Evolutionary conservation across 2,329 filamentous ascomycete species (phyloP), one percentile per base, ranked within the genome.

Genomic region (Drechslerella dactyloides): DNA sequence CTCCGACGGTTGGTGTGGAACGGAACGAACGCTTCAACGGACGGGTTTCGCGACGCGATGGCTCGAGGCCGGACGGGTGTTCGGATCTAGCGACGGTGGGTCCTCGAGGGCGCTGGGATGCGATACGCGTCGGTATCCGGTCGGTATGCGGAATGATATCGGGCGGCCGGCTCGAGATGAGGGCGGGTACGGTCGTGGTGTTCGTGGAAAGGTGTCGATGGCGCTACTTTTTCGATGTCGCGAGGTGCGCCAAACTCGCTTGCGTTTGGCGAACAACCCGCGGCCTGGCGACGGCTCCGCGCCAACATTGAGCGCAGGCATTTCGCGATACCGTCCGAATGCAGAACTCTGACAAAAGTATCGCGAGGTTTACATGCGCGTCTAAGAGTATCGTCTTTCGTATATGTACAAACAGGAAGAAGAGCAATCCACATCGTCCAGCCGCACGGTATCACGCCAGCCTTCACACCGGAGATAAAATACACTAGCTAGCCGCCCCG

Each of bases 401-500:
- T n/a, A n/a, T n/a, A n/a, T n/a, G n/a, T n/a, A n/a, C n/a, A n/a
- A n/a, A n/a, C n/a, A n/a, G n/a, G n/a, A n/a, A n/a, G n/a, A n/a
- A n/a, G n/a, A n/a, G n/a, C n/a, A n/a, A n/a, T n/a, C n/a, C n/a
- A n/a, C n/a, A n/a, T n/a, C n/a, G n/a, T n/a, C n/a, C n/a, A n/a
- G n/a, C n/a, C n/a, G n/a, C 33, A 37, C 33, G 33, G 13, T 37
- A 37, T 37, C n/a, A n/a, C n/a, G n/a, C n/a, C n/a, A n/a, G n/a
- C n/a, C n/a, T n/a, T n/a, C n/a, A n/a, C n/a, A n/a, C n/a, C n/a
- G n/a, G n/a, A n/a, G n/a, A n/a, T n/a, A 42, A 13, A 2, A 48
- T 56, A 13, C 37, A 42, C 55, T 78, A 33, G 8, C 27, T 33
- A 33, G 8, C 8, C 4, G 27, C 27, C 58, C 53, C 75, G 46